phyloP scores from a whole-genome alignment of 2,329 filamentous ascomycete species.

The Trichophyton verrucosum region DNA sequence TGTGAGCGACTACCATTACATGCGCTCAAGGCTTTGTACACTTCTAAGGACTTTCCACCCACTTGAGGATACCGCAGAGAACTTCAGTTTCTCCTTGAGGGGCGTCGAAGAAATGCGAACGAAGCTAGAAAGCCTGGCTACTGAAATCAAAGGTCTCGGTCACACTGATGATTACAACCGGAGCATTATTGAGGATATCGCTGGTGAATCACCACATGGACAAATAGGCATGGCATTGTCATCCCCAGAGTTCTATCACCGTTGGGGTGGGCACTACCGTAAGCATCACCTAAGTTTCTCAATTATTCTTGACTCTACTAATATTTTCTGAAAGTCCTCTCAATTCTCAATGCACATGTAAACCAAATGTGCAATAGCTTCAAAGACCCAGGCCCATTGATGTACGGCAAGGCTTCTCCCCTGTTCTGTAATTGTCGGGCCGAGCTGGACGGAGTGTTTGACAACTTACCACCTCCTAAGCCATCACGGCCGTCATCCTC shows the following conservation, averaged over 20 bases:
- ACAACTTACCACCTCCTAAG: slow-evolving; percentile 21
- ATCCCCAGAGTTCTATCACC: slow-evolving; percentile 27
- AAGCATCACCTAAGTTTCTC: background rate
- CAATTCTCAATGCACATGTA: slow-evolving; percentile 44
- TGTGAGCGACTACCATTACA: slow-evolving; percentile 39
- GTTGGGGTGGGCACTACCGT: slow-evolving; percentile 47
- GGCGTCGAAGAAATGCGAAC: slow-evolving; percentile 7
- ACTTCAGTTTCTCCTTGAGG: slow-evolving; percentile 15
- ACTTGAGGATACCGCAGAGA: slow-evolving; percentile 27
- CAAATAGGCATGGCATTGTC: slow-evolving; percentile 41
- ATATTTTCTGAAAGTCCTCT: slow-evolving; percentile 30
- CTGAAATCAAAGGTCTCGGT: slow-evolving; percentile 24
- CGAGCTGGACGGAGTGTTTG: slow-evolving; percentile 35
- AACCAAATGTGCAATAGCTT: slow-evolving; percentile 50
- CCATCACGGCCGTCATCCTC: slow-evolving; percentile 10
- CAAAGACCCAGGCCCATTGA: slow-evolving; percentile 47
- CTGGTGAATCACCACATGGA: slow-evolving; percentile 33
- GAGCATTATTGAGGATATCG: slow-evolving; percentile 39
- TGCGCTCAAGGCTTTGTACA: slow-evolving; percentile 39
- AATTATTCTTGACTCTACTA: background rate
- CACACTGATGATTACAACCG: slow-evolving; percentile 32
- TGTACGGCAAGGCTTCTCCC: slow-evolving; percentile 40
- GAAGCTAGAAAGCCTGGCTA: slow-evolving; percentile 24
- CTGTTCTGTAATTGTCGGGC: slow-evolving; percentile 43
- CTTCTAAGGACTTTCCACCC: slow-evolving; percentile 39